Percentiles rank a stretch among this genome's conserved stretches.
Evolutionary conservation across 306 rosid genomes (phyloP).

Genomic region (Nissolia schottii): DNA sequence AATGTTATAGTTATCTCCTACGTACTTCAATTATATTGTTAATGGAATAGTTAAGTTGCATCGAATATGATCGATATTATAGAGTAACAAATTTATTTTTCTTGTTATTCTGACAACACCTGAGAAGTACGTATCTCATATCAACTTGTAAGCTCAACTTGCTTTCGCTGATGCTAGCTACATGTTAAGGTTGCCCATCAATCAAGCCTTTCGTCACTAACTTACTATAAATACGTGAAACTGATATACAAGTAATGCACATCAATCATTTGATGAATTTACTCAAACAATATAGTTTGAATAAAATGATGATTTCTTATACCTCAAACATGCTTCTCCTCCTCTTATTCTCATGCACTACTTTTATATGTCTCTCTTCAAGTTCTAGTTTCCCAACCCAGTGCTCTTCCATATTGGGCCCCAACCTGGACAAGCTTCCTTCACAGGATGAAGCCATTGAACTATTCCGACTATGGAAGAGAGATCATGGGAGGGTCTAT

Average conservation of each 20-base stretch:
- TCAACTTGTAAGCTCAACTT: too few relatives aligned
- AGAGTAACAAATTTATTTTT: too few relatives aligned
- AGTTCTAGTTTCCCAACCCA: constrained; percentile 17
- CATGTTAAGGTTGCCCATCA: too few relatives aligned
- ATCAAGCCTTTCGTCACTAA: not conserved
- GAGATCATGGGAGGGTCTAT: constrained; percentile 41
- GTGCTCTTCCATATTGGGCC: constrained; percentile 33
- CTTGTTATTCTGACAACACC: too few relatives aligned
- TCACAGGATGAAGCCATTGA: constrained; percentile 32
- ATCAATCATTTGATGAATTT: too few relatives aligned
- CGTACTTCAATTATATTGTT: too few relatives aligned
- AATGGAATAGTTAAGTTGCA: too few relatives aligned
- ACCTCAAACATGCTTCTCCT: not conserved
- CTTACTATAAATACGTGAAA: not conserved
- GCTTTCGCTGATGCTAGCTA: too few relatives aligned
- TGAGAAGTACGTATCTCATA: too few relatives aligned
- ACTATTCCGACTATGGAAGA: constrained; percentile 47
- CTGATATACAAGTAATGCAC: not conserved
- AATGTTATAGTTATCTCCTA: too few relatives aligned
- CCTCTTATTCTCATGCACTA: not conserved
- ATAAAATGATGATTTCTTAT: not conserved
- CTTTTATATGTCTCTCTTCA: constrained; percentile 24
- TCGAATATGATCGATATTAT: too few relatives aligned
- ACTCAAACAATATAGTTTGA: not conserved
- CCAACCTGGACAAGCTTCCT: constrained; percentile 29